These are phyloP conservation scores for Solanum sejunctum DNA, from an alignment of 257 asterid species.

Conservation along the genomic window DNA sequence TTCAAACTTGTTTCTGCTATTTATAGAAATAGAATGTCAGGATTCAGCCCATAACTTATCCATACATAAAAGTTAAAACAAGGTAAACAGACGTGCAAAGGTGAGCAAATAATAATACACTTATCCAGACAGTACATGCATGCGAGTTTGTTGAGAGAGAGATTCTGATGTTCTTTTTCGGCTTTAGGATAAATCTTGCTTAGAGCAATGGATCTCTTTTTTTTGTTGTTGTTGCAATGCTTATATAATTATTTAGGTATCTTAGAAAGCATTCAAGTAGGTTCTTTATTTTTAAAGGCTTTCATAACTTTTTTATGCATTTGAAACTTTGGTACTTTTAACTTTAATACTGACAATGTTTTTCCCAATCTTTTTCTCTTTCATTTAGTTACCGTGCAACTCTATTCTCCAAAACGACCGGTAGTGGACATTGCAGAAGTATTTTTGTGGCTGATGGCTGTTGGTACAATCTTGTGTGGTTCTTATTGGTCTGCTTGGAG, in stretches of 20 bases:
- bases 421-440: constrained; percentile 88
- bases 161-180: background rate
- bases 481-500: constrained; percentile 97
- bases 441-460: constrained; percentile 91
- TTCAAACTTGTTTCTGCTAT: background rate
- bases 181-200: background rate
- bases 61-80: background rate
- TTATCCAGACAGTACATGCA: background rate
- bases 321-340: background rate
- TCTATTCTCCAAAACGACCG: constrained; percentile 81
- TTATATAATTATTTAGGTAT: background rate
- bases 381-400: constrained; percentile 50
- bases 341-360: background rate
- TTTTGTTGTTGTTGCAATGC: background rate
- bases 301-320: background rate
- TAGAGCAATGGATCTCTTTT: background rate
- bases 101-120: background rate
- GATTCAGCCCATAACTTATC: background rate
- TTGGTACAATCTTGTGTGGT: constrained; percentile 77
- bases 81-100: background rate
- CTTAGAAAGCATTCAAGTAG: background rate
- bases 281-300: background rate
- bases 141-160: background rate
- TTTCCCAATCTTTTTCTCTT: background rate
- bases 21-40: background rate